Base-by-base conservation (phyloP, 495 filamentous ascomycete species). In the Cercophora newfieldiana region DNA sequence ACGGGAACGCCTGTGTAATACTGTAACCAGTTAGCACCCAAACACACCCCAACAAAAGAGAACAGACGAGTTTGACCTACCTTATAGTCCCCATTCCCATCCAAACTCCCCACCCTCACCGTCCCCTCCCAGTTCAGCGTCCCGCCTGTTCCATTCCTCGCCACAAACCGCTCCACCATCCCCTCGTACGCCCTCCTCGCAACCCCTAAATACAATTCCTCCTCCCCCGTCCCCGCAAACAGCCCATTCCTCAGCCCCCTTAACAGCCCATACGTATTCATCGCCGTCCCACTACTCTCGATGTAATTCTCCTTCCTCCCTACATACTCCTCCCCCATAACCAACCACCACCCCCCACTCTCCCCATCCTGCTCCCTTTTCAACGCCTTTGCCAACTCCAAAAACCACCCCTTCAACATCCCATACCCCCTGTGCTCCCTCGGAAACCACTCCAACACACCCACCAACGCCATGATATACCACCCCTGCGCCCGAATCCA, bases 401-500 rank as follows among this genome's bases (percentile, higher is more conserved):
- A 51, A 33, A 84, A 80, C 59, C 82, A 82, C 0, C 44, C 60
- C 10, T 68, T 72, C 14, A 85, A 68, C 31, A 67, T 73, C 8
- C 57, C 61, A 55, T 74, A 72, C 3, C 78, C 78, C 1, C 72
- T 57, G 31, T 79, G 75, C 0, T 51, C 31, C 25, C 62, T n/a
- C 5, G 78, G 78, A 57, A 83, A 81, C 28, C 80, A 69, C 47
- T 86, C 82, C 26, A 88, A 75, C 18, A 83, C 78, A 59, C 88
- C 85, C 1, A 87, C 75, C 0, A 89, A 72, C 10, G 82, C 82
- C 79, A 88, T 84, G 29, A 84, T 71, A 63, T 87, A 88, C 87
- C 86, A 88, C 0, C 86, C 87, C 19, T 87, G 72, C 0, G 86
- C 81, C 18, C 87, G 79, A 60, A 79, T 76, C 87, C 87, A 89